Base-by-base conservation (phyloP, 164 flowering plant species). In the Houttuynia cordata region DNA sequence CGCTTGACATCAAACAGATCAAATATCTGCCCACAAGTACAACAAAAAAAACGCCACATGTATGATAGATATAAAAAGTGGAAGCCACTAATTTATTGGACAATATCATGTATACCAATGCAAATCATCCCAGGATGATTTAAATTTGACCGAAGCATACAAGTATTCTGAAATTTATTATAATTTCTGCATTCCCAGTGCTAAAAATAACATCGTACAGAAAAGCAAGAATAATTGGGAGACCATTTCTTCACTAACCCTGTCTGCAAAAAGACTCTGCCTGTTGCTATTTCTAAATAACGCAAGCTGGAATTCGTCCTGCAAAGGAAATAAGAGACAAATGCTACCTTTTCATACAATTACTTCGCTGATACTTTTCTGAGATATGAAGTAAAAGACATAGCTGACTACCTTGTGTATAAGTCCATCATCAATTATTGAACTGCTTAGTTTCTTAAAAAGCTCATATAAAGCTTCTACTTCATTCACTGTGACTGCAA, bases 221-320 rank as follows among this genome's bases (percentile, higher is more conserved):
- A 57, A 15, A 14, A n/a, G n/a, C n/a, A n/a, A 63, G 18, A 63
- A n/a, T 19, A 61, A 20, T 0, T 5, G 45, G 42, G 14, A 54
- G 8, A 56, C 47, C n/a, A 41, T 23, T 8, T 23, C 12, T 19
- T n/a, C 57, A 61, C 30, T 34, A 17, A 67, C 69, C 77, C 96
- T 81, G 62, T 85, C 88, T 30, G 86, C 86, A 70, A 88, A 83
- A 57, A 91, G 81, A 70, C 81, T 88, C 55, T 64, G 72, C 67
- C 67, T 78, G n/a, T 58, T 73, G 61, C 79, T 80, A 68, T 75
- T 79, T 53, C 47, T 73, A 66, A 88, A 78, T 58, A 91, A 80
- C 14, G 96, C 96, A 59, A 84, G 82, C 65, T 72, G 84, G 62
- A 91, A 78, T 60, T 86, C 97, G 67, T 91, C 96, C 96, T 84